Conservation (phyloP, 148 eudicot genomes). For the Arbutus unedo region DNA sequence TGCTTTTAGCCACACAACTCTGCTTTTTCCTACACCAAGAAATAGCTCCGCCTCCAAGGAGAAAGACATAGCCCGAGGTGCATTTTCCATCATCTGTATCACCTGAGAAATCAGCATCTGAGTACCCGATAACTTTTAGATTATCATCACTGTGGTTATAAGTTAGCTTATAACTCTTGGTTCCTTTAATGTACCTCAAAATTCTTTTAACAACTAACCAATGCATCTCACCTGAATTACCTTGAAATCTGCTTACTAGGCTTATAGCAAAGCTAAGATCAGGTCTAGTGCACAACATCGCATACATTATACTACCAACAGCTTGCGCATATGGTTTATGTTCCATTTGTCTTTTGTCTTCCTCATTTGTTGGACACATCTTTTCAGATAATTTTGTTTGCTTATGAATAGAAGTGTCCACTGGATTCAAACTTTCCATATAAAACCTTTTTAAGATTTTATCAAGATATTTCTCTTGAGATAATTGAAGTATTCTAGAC, state of each 20-base stretch:
- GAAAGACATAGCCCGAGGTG: not conserved
- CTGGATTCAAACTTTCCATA: not conserved
- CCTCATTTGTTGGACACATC: not conserved
- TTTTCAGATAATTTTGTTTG: not conserved
- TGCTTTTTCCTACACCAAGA: not conserved
- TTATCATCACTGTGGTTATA: not conserved
- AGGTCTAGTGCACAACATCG: not conserved
- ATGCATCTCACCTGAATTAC: not conserved
- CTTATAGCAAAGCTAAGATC: not conserved
- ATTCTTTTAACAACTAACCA: not conserved
- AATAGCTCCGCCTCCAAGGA: not conserved
- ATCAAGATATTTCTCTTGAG: not conserved
- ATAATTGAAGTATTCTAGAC: not conserved
- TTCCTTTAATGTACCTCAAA: not conserved
- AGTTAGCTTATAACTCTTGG: not conserved
- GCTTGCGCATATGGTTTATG: not conserved
- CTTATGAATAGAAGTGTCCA: not conserved
- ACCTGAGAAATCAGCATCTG: not conserved
- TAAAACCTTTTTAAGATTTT: not conserved
- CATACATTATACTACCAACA: not conserved
- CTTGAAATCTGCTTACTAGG: not conserved
- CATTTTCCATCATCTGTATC: not conserved
- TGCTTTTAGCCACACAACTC: not conserved
- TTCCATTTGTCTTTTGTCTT: not conserved
- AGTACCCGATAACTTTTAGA: not conserved